Conservation (phyloP, 805 yeast genomes). For the Ogataea dorogensis region DNA sequence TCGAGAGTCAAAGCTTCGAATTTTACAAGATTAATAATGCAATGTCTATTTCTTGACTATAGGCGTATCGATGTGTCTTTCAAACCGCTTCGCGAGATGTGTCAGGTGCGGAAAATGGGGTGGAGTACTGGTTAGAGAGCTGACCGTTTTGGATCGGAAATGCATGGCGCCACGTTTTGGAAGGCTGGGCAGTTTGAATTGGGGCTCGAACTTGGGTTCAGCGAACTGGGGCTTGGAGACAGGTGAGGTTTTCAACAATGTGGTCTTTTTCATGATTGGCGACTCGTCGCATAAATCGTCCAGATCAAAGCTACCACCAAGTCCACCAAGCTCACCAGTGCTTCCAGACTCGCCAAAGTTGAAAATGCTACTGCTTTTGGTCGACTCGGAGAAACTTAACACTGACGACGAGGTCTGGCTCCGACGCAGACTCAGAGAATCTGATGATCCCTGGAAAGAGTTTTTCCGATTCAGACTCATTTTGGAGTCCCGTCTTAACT, state of each 20-base stretch:
- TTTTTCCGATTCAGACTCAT: slow-evolving; percentile 28
- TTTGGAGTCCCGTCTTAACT: slow-evolving; percentile 37
- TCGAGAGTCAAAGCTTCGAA: slow-evolving; percentile 28
- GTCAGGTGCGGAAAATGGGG: slow-evolving; percentile 17
- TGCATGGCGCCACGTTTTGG: slow-evolving; percentile 22
- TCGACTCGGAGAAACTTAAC: slow-evolving; percentile 25
- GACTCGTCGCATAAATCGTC: slow-evolving; percentile 28
- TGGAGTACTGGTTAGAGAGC: slow-evolving; percentile 20
- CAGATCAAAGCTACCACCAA: slow-evolving; percentile 25
- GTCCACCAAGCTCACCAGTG: slow-evolving; percentile 28
- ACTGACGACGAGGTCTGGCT: slow-evolving; percentile 21
- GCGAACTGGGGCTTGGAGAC: slow-evolving; percentile 1
- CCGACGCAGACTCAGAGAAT: slow-evolving; percentile 14
- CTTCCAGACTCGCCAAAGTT: slow-evolving; percentile 3
- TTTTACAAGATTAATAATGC: slow-evolving; percentile 2
- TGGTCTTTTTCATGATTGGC: slow-evolving; percentile 17
- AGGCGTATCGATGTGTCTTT: slow-evolving; percentile 34
- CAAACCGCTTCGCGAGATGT: slow-evolving; percentile 20
- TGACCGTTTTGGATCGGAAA: slow-evolving; percentile 28
- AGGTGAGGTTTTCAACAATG: slow-evolving; percentile 7
- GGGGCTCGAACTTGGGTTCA: slow-evolving; percentile 1
- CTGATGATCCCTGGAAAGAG: slow-evolving; percentile 19
- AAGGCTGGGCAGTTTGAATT: slow-evolving; percentile 22
- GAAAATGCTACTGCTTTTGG: slow-evolving; percentile 13
- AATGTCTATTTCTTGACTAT: slow-evolving; percentile 22